Conservation (phyloP, 805 yeast species). For the Cyberlindnera galapagoensis region DNA sequence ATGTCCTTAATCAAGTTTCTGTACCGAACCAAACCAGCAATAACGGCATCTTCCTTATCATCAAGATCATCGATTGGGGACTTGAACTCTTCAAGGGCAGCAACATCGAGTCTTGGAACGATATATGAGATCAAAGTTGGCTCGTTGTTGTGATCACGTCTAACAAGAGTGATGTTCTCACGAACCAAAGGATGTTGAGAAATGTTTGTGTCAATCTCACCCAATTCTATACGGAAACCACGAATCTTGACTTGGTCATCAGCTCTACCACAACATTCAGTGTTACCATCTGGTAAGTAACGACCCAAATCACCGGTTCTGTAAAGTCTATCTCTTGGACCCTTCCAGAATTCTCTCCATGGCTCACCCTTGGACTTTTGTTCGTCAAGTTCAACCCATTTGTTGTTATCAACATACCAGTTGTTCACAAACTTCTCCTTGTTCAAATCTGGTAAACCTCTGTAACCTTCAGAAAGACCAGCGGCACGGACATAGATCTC, state of each 20-base stretch:
- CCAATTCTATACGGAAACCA: slow-evolving; percentile 97
- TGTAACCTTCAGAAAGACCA: slow-evolving; percentile 94
- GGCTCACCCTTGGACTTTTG: slow-evolving; percentile 35
- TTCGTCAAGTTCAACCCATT: slow-evolving; percentile 57
- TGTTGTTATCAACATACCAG: slow-evolving; percentile 74
- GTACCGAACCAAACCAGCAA: slow-evolving; percentile 71
- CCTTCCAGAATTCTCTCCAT: slow-evolving; percentile 81
- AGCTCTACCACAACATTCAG: slow-evolving; percentile 98
- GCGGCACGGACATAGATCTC: slow-evolving; percentile 98
- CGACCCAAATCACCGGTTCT: slow-evolving; percentile 98
- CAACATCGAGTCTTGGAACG: slow-evolving; percentile 67
- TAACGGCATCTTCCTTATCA: slow-evolving; percentile 53
- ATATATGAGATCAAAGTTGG: slow-evolving; percentile 86
- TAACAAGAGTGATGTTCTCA: slow-evolving; percentile 87
- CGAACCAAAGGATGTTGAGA: slow-evolving; percentile 90
- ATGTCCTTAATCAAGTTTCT: slow-evolving; percentile 74
- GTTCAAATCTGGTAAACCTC: slow-evolving; percentile 85
- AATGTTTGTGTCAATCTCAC: slow-evolving; percentile 96
- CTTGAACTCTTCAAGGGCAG: slow-evolving; percentile 36
- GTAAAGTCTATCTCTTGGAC: slow-evolving; percentile 93
- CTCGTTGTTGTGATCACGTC: slow-evolving; percentile 89
- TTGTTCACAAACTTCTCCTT: slow-evolving; percentile 80
- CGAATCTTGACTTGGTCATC: slow-evolving; percentile 98
- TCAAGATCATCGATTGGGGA: slow-evolving; percentile 38
- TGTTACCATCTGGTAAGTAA: slow-evolving; percentile 93